phyloP scores from a whole-genome alignment of 1,139 yeast species.

The Candida anutae region DNA sequence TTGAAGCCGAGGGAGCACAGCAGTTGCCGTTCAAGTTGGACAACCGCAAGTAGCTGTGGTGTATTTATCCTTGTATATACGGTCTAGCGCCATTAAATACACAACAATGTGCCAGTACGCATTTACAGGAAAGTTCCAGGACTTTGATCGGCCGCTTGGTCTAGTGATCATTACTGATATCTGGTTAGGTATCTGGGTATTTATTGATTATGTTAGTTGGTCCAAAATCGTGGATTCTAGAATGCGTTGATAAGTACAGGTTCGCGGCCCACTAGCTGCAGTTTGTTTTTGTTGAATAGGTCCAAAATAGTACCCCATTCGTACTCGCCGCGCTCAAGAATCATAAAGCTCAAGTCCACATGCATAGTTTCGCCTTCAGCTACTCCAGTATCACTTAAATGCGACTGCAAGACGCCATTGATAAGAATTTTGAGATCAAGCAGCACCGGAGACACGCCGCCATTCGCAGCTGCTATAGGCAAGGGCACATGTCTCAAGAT shows the following conservation, averaged over 20 bases:
- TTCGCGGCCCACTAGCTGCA: constrained; percentile 21
- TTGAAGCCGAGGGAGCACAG: constrained; percentile 42
- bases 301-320: constrained; percentile 76
- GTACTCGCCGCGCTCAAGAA: constrained; percentile 64
- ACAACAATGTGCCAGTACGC: too few species aligned
- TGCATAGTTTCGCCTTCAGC: constrained; percentile 33
- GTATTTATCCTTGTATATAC: constrained; percentile 1
- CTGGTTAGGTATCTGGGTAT: too few species aligned
- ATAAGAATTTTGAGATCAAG: constrained; percentile 47
- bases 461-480: constrained; percentile 15
- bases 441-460: constrained; percentile 15
- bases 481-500: constrained; percentile 61
- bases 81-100: too few species aligned
- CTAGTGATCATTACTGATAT: too few species aligned
- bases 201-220: too few species aligned
- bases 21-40: constrained; percentile 40
- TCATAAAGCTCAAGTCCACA: constrained; percentile 46
- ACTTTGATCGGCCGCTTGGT: too few species aligned
- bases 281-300: constrained; percentile 17
- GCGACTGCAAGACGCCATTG: constrained; percentile 58
- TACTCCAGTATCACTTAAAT: constrained; percentile 25
- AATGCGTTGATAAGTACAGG: constrained; percentile 26
- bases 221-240: too few species aligned
- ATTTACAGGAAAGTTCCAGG: too few species aligned
- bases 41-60: constrained; percentile 7